A percentile compares a stretch with the other conserved stretches of the same genome.
Evolutionary conservation across 2,329 filamentous ascomycete genomes (phyloP).

Genomic region (Aspergillus neotritici): DNA sequence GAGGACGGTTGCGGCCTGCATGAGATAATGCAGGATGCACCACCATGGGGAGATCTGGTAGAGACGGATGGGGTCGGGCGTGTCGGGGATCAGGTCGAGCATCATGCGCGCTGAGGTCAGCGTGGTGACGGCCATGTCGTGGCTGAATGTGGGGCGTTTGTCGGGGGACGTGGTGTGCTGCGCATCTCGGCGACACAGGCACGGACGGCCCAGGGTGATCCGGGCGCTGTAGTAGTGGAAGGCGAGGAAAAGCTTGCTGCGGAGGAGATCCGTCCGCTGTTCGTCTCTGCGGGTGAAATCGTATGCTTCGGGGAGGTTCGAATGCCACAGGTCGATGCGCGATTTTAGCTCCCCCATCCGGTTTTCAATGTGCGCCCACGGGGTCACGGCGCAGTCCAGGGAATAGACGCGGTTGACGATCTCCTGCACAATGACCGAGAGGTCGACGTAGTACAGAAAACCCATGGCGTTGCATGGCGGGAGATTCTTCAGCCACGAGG

Average conservation of each 20-base stretch:
- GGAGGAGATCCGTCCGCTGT: conserved; percentile 26
- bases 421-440: conserved; percentile 36
- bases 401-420: conserved; percentile 41
- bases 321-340: conserved; percentile 36
- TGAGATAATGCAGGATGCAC: conserved; percentile 42
- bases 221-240: conserved; percentile 42
- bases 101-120: conserved; percentile 36
- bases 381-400: conserved; percentile 32
- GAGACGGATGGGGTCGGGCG: conserved; percentile 37
- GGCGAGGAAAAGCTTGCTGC: conserved; percentile 37
- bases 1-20: conserved; percentile 41
- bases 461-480: conserved; percentile 32
- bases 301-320: conserved; percentile 31
- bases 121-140: conserved; percentile 34
- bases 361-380: conserved; percentile 38
- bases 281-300: conserved; percentile 34
- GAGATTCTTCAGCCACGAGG: conserved; percentile 32
- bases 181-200: conserved; percentile 42
- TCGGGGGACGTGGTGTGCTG: conserved; percentile 18
- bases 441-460: conserved; percentile 37
- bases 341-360: conserved; percentile 35
- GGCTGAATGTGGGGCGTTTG: conserved; percentile 31
- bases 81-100: conserved; percentile 39
- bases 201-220: conserved; percentile 42
- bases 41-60: conserved; percentile 41